Evolutionary conservation across 768 basidiomycete genomes (phyloP), one percentile per base, ranked within the genome.

Genomic region (Hygrophorus russula): DNA sequence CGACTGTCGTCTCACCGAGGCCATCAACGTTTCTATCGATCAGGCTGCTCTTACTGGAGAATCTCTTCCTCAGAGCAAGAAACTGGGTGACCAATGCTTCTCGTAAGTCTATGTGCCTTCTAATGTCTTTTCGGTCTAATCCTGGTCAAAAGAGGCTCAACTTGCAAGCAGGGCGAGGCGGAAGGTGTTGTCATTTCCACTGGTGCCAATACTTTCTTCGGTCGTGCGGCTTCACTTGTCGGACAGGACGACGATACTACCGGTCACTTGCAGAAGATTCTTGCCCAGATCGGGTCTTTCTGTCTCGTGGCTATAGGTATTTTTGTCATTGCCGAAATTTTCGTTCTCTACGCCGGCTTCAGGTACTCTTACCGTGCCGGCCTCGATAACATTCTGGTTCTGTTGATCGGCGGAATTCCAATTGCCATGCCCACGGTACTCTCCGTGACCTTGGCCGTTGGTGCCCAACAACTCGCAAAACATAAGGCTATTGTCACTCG

Each of bases 401-500:
- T 98, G 62, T 76, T 98, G 77, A 98, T 98, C 66, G 94, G 94
- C 73, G 94, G 94, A 72, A 98, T 98, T 59, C 94, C 94, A 57
- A 98, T 97, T 66, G 94, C 94, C 61, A 98, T 98, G 94, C 94
- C 94, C 53, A 98, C 94, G 48, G 93, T 97, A 51, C 67, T 98
- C 48, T 96, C 92, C 45, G 94, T 97, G 68, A 97, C 94, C 15
- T 89, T 97, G 59, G 94, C 94, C 42, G 93, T 98, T 59, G 94
- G 94, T 67, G 94, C 94, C 32, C 92, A 96, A 67, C 94, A 98
- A 61, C 82, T 98, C 52, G 93, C 94, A 56, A 93, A 93, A 73
- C 89, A 97, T 78, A 96, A 98, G 76, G 94, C 94, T 51, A 97
- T 96, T 53, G 94, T 98, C 64, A 98, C 94, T 43, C 93, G 93